Evolutionary conservation across 2,329 filamentous ascomycete species (phyloP).

Genomic region (Xylariales sp.): DNA sequence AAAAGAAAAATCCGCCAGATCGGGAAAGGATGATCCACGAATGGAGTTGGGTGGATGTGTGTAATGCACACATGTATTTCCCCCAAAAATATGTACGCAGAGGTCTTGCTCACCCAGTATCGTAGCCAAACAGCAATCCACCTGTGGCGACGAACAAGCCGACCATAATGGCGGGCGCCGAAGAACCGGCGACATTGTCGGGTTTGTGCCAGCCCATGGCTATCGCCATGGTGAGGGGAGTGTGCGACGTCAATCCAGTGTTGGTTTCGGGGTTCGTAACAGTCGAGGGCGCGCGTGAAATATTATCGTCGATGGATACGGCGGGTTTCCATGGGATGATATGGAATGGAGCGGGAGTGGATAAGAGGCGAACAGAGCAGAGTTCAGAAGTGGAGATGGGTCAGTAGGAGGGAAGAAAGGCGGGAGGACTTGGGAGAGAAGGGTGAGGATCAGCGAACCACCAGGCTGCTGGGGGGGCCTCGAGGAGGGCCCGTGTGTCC

Average conservation of each 20-base stretch:
- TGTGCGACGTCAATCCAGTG: conserved; percentile 46
- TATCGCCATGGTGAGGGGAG: conserved; percentile 53
- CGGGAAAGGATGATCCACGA: no score
- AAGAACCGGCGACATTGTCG: conserved; percentile 69
- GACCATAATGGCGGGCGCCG: conserved; percentile 68
- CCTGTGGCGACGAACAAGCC: conserved; percentile 67
- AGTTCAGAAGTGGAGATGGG: conserved; percentile 12
- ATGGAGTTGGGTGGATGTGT: conserved; percentile 1
- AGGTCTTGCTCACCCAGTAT: conserved; percentile 56
- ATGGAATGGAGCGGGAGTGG: conserved; percentile 15
- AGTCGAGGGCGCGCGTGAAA: conserved; percentile 11
- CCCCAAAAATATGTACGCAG: no score
- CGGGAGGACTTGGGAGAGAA: conserved; percentile 5
- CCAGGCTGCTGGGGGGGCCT: conserved; percentile 8
- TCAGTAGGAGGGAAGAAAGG: conserved; percentile 15
- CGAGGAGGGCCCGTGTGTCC: no score
- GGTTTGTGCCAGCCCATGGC: conserved; percentile 72
- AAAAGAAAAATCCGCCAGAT: conserved; percentile 2
- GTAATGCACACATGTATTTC: no score
- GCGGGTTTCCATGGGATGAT: conserved; percentile 22
- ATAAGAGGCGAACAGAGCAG: conserved; percentile 4
- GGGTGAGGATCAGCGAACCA: conserved; percentile 12
- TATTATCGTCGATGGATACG: conserved; percentile 14
- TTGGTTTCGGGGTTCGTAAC: conserved; percentile 14
- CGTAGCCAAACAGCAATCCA: conserved; percentile 66